phyloP scores from a whole-genome alignment of 2,329 filamentous ascomycete genomes.

The Pseudogymnoascus destructans region DNA sequence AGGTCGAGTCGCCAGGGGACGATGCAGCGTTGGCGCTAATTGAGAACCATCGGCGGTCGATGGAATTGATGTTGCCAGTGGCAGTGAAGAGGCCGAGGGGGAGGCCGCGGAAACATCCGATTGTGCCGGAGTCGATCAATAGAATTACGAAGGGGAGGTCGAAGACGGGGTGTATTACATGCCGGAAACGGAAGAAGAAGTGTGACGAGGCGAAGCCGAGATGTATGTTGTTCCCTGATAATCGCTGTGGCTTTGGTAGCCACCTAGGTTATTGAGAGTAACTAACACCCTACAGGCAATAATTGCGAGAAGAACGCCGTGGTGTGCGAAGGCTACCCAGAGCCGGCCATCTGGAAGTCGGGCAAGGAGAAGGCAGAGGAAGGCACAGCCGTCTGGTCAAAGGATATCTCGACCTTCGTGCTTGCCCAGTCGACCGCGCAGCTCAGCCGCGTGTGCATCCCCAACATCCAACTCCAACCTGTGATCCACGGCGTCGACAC shows the following conservation, averaged over 20 bases:
- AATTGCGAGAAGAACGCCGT: constrained; percentile 93
- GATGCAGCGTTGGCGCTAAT: not conserved
- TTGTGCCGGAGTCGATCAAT: constrained; percentile 40
- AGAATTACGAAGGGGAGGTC: constrained; percentile 68
- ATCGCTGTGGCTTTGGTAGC: not conserved
- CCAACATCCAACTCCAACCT: constrained; percentile 44
- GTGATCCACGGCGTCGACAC: constrained; percentile 75
- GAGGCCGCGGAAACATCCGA: constrained; percentile 68
- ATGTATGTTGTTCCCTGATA: constrained; percentile 37
- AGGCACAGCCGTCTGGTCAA: constrained; percentile 32
- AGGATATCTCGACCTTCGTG: constrained; percentile 17
- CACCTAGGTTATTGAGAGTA: not conserved
- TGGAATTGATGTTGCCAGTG: not conserved
- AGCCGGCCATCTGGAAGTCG: constrained; percentile 77
- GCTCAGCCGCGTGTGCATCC: constrained; percentile 35
- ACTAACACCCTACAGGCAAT: constrained; percentile 39
- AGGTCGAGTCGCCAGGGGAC: not conserved
- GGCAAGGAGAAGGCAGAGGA: constrained; percentile 63
- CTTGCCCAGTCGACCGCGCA: constrained; percentile 32
- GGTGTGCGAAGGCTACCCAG: constrained; percentile 79
- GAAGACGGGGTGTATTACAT: constrained; percentile 57
- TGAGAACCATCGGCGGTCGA: not conserved
- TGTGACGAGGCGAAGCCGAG: constrained; percentile 56
- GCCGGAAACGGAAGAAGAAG: constrained; percentile 58
- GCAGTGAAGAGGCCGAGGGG: constrained; percentile 54